These are phyloP conservation scores for Naganishia kalamii DNA, from an alignment of 768 basidiomycete genomes.

Conservation along the genomic window DNA sequence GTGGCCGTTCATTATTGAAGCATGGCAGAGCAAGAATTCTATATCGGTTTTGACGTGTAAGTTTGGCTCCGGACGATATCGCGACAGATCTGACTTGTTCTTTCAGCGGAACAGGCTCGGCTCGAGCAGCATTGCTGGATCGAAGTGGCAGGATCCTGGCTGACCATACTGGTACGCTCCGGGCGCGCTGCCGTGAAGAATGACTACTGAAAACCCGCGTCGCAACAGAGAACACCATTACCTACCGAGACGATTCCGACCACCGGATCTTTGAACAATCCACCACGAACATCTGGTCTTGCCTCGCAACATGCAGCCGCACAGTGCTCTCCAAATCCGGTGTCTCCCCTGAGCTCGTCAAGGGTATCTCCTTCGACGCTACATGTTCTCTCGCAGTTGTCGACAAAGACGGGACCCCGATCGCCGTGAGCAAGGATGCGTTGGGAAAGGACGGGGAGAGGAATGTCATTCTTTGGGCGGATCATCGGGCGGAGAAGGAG, in stretches of 20 bases:
- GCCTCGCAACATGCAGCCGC: slow-evolving; percentile 55
- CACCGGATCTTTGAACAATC: slow-evolving; percentile 96
- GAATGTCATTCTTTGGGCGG: slow-evolving; percentile 92
- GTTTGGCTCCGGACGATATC: slow-evolving; percentile 16
- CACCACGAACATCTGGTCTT: slow-evolving; percentile 75
- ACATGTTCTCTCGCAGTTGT: slow-evolving; percentile 92
- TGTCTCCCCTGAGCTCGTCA: slow-evolving; percentile 59
- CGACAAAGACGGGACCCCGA: slow-evolving; percentile 62
- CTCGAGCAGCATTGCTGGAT: slow-evolving; percentile 73
- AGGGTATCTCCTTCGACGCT: slow-evolving; percentile 89
- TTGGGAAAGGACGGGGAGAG: slow-evolving; percentile 63
- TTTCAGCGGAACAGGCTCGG: slow-evolving; percentile 83
- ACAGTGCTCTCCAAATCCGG: slow-evolving; percentile 57
- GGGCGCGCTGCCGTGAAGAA: background rate
- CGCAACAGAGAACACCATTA: slow-evolving; percentile 60
- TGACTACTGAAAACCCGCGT: background rate
- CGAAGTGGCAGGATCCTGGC: slow-evolving; percentile 64
- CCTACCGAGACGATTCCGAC: slow-evolving; percentile 76
- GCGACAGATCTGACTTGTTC: background rate
- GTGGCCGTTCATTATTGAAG: too few relatives aligned
- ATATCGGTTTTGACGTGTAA: slow-evolving; percentile 52
- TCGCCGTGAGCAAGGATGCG: slow-evolving; percentile 64
- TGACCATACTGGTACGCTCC: slow-evolving; percentile 55
- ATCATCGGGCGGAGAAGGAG: slow-evolving; percentile 88
- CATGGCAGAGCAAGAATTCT: slow-evolving; percentile 37